A percentile compares a stretch with the other conserved stretches of the same genome.
Conservation (phyloP, 371 early-diverging fungal species). For the Mortierella sp. region DNA sequence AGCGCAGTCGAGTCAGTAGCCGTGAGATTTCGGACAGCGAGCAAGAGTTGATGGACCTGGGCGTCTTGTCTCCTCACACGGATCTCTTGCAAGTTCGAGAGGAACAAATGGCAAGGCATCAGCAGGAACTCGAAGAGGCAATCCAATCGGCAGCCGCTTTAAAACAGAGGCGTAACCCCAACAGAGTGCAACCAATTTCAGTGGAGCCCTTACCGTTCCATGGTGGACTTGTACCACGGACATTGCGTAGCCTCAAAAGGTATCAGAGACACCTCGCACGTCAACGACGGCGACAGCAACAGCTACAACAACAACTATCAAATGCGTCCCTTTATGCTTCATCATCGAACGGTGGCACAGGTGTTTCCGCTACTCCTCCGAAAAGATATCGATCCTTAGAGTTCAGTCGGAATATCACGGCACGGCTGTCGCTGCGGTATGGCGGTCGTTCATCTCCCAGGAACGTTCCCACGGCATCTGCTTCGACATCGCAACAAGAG, state of each 20-base stretch:
- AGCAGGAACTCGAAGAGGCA: slow-evolving; percentile 6
- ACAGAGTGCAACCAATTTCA: slow-evolving; percentile 44
- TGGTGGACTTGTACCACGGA: slow-evolving; percentile 40
- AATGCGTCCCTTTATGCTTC: not conserved
- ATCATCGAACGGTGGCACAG: not conserved
- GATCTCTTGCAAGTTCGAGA: slow-evolving; percentile 25
- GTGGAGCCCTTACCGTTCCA: slow-evolving; percentile 46
- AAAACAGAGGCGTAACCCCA: slow-evolving; percentile 22
- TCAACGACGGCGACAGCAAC: slow-evolving; percentile 15
- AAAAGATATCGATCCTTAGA: not conserved
- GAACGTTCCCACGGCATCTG: slow-evolving; percentile 10
- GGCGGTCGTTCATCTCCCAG: not conserved
- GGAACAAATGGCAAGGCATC: slow-evolving; percentile 22
- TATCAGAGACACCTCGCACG: slow-evolving; percentile 29
- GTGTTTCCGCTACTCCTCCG: not conserved
- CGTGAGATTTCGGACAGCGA: slow-evolving; percentile 30
- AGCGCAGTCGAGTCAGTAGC: slow-evolving; percentile 1
- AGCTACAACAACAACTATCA: slow-evolving; percentile 4
- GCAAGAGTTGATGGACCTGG: slow-evolving; percentile 34
- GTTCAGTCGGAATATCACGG: not conserved
- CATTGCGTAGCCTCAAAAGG: slow-evolving; percentile 19
- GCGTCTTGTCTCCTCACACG: slow-evolving; percentile 14
- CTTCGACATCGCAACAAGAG: slow-evolving; percentile 11
- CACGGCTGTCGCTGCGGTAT: not conserved
- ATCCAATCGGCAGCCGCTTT: not conserved